A percentile compares a stretch with the other conserved stretches of the same genome.
Conservation (phyloP, 1,284 basidiomycete genomes). For the Austropuccinia psidii region DNA sequence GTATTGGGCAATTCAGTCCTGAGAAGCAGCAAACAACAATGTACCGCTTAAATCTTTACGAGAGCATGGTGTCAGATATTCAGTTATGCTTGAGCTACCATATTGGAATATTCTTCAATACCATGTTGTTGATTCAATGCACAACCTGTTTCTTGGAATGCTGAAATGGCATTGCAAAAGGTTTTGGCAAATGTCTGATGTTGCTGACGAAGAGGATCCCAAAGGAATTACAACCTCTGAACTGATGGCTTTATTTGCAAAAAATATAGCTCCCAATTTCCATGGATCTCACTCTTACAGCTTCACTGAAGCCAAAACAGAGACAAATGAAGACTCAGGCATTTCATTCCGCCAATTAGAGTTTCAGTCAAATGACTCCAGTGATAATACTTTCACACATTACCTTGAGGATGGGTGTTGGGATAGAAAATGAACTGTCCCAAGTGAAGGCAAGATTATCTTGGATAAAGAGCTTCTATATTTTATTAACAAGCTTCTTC, state of each 20-base stretch:
- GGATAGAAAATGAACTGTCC: not conserved
- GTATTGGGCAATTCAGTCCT: not conserved
- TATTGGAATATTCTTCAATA: conserved; percentile 20
- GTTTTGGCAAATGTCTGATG: conserved; percentile 1
- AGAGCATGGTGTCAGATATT: not conserved
- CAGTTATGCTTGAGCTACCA: not conserved
- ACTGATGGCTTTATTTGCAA: too few species aligned
- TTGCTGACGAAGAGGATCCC: not conserved
- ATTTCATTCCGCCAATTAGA: too few species aligned
- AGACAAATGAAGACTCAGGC: too few species aligned
- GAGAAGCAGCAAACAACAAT: not conserved
- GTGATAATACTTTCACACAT: not conserved
- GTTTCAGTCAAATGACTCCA: too few species aligned
- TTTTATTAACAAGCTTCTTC: not conserved
- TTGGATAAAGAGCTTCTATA: not conserved
- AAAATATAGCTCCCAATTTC: too few species aligned
- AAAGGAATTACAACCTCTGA: too few species aligned
- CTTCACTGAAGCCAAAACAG: too few species aligned
- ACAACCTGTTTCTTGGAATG: conserved; percentile 22
- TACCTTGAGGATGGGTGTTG: not conserved
- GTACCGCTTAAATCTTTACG: not conserved
- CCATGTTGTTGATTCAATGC: conserved; percentile 15
- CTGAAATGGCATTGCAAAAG: not conserved
- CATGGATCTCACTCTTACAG: too few species aligned
- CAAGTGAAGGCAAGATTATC: not conserved